Evolutionary conservation across 192 early-diverging fungal genomes (phyloP).

Genomic region (Rhizophagus prolifer): DNA sequence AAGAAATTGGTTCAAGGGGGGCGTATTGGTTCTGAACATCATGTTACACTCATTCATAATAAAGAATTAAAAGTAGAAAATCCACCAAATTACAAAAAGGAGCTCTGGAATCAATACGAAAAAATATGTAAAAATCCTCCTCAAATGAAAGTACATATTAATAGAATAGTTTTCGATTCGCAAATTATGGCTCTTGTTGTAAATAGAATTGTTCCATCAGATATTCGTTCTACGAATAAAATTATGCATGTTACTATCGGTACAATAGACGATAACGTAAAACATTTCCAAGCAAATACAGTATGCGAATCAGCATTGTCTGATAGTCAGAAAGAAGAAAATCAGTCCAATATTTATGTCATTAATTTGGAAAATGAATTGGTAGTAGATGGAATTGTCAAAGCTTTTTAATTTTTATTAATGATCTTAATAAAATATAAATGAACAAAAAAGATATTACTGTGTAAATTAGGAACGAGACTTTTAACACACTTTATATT

Average conservation of each 20-base stretch:
- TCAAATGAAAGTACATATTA: slow-evolving; percentile 37
- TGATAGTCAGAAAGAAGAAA: neutral
- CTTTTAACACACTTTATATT: no score
- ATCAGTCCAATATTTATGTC: neutral
- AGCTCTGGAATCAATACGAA: slow-evolving; percentile 28
- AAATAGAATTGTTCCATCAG: slow-evolving; percentile 16
- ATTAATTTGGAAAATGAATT: neutral
- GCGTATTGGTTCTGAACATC: slow-evolving; percentile 34
- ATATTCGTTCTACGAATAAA: slow-evolving; percentile 24
- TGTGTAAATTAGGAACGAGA: no score
- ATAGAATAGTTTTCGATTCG: slow-evolving; percentile 55
- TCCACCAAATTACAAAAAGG: slow-evolving; percentile 1
- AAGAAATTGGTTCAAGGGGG: slow-evolving; percentile 26
- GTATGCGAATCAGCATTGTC: neutral
- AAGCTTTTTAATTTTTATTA: neutral
- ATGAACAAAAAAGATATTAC: no score
- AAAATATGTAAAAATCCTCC: slow-evolving; percentile 23
- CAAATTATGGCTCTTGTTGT: slow-evolving; percentile 39
- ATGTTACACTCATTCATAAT: slow-evolving; percentile 56
- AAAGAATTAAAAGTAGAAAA: slow-evolving; percentile 32
- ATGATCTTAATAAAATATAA: no score
- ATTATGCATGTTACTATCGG: slow-evolving; percentile 46
- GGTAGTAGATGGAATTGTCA: neutral
- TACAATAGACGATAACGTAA: slow-evolving; percentile 38
- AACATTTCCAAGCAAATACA: slow-evolving; percentile 37